phyloP scores from a whole-genome alignment of 192 early-diverging fungal genomes.

The Coemansia sp. region DNA sequence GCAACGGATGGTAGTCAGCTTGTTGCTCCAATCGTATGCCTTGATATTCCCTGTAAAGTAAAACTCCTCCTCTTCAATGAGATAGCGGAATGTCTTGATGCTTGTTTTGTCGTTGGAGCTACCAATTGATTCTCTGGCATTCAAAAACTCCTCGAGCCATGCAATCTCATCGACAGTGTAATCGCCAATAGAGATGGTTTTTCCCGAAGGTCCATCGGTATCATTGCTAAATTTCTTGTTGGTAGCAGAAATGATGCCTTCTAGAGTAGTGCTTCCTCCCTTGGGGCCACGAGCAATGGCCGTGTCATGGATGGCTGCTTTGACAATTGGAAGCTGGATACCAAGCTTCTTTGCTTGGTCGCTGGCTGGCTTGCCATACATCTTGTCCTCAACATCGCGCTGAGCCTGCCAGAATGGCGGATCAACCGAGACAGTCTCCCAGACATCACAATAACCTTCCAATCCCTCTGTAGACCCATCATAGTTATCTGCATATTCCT shows the following conservation, averaged over 20 bases:
- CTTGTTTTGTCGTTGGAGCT: neutral
- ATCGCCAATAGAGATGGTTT: constrained; percentile 5
- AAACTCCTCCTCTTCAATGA: neutral
- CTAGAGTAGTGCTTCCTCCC: neutral
- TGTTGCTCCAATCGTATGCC: neutral
- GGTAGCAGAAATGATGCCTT: neutral
- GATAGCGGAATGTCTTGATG: neutral
- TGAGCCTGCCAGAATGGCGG: neutral
- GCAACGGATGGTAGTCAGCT: neutral
- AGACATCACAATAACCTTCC: no score
- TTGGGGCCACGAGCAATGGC: neutral
- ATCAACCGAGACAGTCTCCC: no score
- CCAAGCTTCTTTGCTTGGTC: neutral
- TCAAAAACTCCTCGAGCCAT: constrained; percentile 35
- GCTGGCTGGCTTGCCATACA: neutral
- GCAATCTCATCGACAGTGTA: constrained; percentile 14
- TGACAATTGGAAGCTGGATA: neutral
- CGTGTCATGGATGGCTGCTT: neutral
- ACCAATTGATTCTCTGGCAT: neutral
- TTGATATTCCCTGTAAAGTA: neutral
- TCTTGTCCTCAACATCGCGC: neutral
- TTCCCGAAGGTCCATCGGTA: constrained; percentile 2
- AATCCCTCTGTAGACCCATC: no score
- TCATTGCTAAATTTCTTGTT: constrained; percentile 2
- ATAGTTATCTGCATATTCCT: no score